phyloP scores from a whole-genome alignment of 768 basidiomycete species.

The Strobilomyces echinocephalus region DNA sequence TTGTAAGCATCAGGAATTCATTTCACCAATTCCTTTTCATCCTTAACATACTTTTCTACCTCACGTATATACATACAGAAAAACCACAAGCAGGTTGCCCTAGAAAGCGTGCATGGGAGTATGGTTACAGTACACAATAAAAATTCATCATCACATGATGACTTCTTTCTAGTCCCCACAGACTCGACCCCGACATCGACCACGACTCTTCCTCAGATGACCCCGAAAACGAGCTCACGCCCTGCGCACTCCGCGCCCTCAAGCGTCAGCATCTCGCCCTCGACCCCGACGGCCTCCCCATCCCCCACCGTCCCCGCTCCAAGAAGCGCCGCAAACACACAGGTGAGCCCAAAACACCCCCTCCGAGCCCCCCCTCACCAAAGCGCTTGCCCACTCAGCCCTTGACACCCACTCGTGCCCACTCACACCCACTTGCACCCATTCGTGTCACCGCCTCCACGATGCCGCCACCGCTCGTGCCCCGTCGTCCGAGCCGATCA shows the following conservation, averaged over 20 bases:
- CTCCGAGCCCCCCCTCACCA: not conserved
- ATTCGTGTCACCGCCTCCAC: slow-evolving; percentile 2
- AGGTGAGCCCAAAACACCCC: not conserved
- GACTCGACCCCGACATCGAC: slow-evolving; percentile 15
- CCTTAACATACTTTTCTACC: no score
- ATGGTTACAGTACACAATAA: no score
- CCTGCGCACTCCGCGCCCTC: slow-evolving; percentile 32
- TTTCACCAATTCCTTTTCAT: no score
- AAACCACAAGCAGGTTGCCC: no score
- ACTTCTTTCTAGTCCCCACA: no score
- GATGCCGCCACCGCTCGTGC: slow-evolving; percentile 4
- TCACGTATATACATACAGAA: no score
- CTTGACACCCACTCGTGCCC: slow-evolving; percentile 1
- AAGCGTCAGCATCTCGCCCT: slow-evolving; percentile 30
- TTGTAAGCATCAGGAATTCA: no score
- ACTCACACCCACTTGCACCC: not conserved
- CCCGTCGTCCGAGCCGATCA: slow-evolving; percentile 1
- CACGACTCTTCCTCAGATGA: slow-evolving; percentile 19
- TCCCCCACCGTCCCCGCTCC: slow-evolving; percentile 10
- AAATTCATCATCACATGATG: no score
- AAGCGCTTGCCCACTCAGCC: slow-evolving; percentile 15
- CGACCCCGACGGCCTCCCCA: slow-evolving; percentile 27
- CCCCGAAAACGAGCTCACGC: slow-evolving; percentile 30
- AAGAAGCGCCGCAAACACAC: slow-evolving; percentile 24
- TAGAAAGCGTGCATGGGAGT: no score